Base-by-base conservation (phyloP, 139 green algal genomes). In the Zygnema cylindricum region DNA sequence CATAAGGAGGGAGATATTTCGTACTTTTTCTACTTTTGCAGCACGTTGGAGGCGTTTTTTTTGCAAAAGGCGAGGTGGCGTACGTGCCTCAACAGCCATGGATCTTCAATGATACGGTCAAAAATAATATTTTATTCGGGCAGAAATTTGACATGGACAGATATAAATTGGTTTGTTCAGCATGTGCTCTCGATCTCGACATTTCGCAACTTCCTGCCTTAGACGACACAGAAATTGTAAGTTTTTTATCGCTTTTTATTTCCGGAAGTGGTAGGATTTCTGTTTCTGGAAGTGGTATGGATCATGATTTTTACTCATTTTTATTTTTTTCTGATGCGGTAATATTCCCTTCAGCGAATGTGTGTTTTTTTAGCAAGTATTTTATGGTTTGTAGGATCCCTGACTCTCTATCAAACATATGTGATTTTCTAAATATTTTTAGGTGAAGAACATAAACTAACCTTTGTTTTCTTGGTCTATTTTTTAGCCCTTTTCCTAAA, bases 101-200 rank as follows among this genome's bases (percentile, higher is more conserved):
- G 96, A 98, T 98, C 90, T 93, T 97, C 63, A 98, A 98, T 86
- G 96, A 95, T 43, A 96, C 94, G 7, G 69, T 98, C 69, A 90
- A 91, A 82, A 92, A 96, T 63, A 98, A 98, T 91, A 90, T 98
- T 36, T 63, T 95, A 7, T 92, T 96, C 89, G 94, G 94, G 1
- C 1, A 55, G 35, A 55, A 86, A 1, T 84, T 93, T 40, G 92
- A 95, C 88, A 69, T 77, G 57, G 36, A 2, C 41, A 71, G 84
- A 11, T 92, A 92, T 75, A 36, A 38, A 11, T 39, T n/a, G 25
- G 86, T 84, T 36, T 21, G 92, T 42, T 36, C 82, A 3, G 92
- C 82, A 2, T 88, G 88, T 30, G 85, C 78, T 3, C 69, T 94
- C 30, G 30, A 71, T 16, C 55, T 54, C 16, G 92, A 93, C 63